Evolutionary conservation across 202 grass and related monocot species (phyloP), one percentile per base, ranked within the genome.

Genomic region (Setaria italica): DNA sequence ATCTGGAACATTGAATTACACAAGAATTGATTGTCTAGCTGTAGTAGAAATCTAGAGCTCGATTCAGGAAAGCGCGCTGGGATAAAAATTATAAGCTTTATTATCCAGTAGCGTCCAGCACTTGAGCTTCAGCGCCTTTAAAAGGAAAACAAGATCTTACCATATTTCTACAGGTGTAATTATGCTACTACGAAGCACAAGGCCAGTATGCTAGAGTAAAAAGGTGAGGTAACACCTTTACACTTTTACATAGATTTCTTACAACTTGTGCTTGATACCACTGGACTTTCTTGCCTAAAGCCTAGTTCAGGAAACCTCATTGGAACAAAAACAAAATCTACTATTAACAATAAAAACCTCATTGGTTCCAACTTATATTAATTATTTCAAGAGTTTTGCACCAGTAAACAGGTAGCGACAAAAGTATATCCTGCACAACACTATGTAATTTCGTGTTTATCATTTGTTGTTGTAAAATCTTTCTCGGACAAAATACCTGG

Each of bases 401-500:
- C 2, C 1, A 8, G 35, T 66, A 87, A 82, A 83, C 9, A 14
- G 11, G 30, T 39, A 70, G 21, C 13, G 9, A 65, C 64, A 47
- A 7, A 76, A 69, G 77, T 17, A 42, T 12, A 76, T 55, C 54
- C 55, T 63, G 13, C 37, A 72, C 46, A 59, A 17, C 65, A 41
- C 67, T 32, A 60, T 66, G 3, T 13, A 71, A 45, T 72, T 80
- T 58, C 64, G 77, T 60, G 13, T 63, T 80, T 70, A 84, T 5
- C 53, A 80, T 74, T 53, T 76, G 9, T 32, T 5, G 21, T 47
- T 47, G 39, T 29, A 73, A 85, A 15, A 73, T 78, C 8, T 45
- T 71, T n/a, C 34, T 67, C 63, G 16, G 46, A 74, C 67, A 42
- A 85, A 57, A 72, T 92, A 99, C 97, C 97, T 85, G 97, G 97